These are phyloP conservation scores for Mucor indicus DNA, from an alignment of 371 early-diverging fungal genomes.

Conservation along the genomic window DNA sequence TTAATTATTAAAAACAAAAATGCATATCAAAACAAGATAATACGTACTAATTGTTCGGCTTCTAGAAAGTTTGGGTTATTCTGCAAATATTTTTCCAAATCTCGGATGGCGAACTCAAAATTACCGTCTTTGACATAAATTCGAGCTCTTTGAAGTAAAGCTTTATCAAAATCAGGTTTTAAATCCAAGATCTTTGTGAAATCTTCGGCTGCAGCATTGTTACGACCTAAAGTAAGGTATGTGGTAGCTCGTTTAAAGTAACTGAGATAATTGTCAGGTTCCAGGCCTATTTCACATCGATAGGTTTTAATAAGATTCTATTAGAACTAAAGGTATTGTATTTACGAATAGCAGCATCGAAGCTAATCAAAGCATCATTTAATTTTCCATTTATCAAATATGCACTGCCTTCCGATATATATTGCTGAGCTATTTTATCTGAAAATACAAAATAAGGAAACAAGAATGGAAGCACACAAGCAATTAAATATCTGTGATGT, in stretches of 20 bases:
- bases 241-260: slow-evolving; percentile 87
- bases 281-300: slow-evolving; percentile 38
- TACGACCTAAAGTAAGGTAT: slow-evolving; percentile 73
- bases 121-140: slow-evolving; percentile 72
- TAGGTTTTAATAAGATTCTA: not conserved
- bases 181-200: slow-evolving; percentile 77
- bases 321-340: slow-evolving; percentile 6
- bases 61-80: slow-evolving; percentile 42
- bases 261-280: slow-evolving; percentile 75
- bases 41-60: slow-evolving; percentile 28
- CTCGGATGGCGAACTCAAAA: slow-evolving; percentile 56
- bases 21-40: not conserved
- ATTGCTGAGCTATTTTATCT: slow-evolving; percentile 51
- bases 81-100: slow-evolving; percentile 40
- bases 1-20: not conserved
- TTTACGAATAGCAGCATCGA: slow-evolving; percentile 72
- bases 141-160: slow-evolving; percentile 79
- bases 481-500: slow-evolving; percentile 22
- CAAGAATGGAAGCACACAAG: slow-evolving; percentile 31
- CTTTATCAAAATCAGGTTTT: slow-evolving; percentile 82
- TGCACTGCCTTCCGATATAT: slow-evolving; percentile 61
- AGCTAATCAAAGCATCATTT: slow-evolving; percentile 67
- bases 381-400: slow-evolving; percentile 51
- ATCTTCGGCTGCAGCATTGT: slow-evolving; percentile 73
- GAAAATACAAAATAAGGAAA: slow-evolving; percentile 25